phyloP scores from a whole-genome alignment of 805 yeast species.

The Candida loeiensis region DNA sequence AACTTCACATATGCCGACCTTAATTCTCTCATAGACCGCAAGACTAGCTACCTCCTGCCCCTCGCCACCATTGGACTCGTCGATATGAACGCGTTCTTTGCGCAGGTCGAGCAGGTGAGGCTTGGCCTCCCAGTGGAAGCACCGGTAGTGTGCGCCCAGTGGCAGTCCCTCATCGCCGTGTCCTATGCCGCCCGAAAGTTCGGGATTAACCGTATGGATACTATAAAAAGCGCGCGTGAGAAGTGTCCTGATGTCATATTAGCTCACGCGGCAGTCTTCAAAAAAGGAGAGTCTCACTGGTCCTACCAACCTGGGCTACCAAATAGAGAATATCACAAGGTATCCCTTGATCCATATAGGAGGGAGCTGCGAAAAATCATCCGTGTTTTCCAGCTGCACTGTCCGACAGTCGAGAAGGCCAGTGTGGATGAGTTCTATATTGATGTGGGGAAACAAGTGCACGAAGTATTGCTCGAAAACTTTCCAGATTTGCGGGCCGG shows the following conservation, averaged over 20 bases:
- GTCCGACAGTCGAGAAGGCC: conserved; percentile 82
- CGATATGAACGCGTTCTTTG: conserved; percentile 93
- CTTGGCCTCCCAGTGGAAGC: conserved; percentile 60
- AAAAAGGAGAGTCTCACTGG: conserved; percentile 84
- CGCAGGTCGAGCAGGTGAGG: conserved; percentile 86
- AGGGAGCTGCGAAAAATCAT: conserved; percentile 80
- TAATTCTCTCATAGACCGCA: conserved; percentile 42
- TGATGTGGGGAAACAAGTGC: conserved; percentile 71
- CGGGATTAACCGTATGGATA: conserved; percentile 79
- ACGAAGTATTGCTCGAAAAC: conserved; percentile 34
- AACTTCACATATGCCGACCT: conserved; percentile 49
- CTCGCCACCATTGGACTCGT: conserved; percentile 78
- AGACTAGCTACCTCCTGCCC: conserved; percentile 57
- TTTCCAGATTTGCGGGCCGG: conserved; percentile 44
- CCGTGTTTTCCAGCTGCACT: conserved; percentile 54
- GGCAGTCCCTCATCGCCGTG: conserved; percentile 88
- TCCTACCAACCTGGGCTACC: conserved; percentile 62
- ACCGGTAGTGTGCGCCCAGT: conserved; percentile 93
- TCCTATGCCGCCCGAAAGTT: conserved; percentile 82
- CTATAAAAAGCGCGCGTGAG: conserved; percentile 58
- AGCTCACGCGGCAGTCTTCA: conserved; percentile 93
- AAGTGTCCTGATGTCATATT: conserved; percentile 75
- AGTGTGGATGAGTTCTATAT: conserved; percentile 92
- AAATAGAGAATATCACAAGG: conserved; percentile 65
- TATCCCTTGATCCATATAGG: conserved; percentile 86